Evolutionary conservation across 140 eudicot species (phyloP).

Genomic region (Cichorium intybus): DNA sequence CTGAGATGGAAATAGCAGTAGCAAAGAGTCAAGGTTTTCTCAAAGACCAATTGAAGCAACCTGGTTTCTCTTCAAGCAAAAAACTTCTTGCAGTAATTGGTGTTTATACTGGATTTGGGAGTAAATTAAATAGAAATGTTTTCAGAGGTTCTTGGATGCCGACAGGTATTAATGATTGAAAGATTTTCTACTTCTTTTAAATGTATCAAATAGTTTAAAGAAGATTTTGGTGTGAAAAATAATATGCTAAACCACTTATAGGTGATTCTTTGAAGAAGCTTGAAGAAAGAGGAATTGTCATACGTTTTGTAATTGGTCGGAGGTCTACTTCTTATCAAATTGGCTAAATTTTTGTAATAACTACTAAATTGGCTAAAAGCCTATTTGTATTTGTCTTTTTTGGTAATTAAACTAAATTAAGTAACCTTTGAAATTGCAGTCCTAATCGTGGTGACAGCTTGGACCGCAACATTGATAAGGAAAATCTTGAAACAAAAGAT

Average conservation of each 20-base stretch:
- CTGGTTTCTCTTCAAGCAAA: constrained; percentile 43
- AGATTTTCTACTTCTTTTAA: not conserved
- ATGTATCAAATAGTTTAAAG: too few species aligned
- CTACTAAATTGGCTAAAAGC: not conserved
- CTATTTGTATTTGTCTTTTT: not conserved
- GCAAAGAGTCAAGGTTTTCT: constrained; percentile 98
- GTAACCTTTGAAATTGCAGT: constrained; percentile 39
- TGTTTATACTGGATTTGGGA: constrained; percentile 85
- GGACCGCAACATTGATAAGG: constrained; percentile 92
- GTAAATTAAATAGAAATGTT: constrained; percentile 63
- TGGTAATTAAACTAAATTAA: constrained; percentile 8
- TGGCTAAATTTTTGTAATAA: not conserved
- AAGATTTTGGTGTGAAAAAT: too few species aligned
- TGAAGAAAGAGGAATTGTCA: constrained; percentile 87
- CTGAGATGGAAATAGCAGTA: constrained; percentile 87
- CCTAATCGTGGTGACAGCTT: constrained; percentile 98
- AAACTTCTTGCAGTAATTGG: constrained; percentile 88
- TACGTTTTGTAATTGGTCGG: constrained; percentile 96
- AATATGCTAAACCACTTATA: constrained; percentile 25
- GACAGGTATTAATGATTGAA: constrained; percentile 23
- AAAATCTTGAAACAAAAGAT: constrained; percentile 70
- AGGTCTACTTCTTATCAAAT: constrained; percentile 48
- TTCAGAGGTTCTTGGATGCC: constrained; percentile 92
- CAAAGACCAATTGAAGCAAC: constrained; percentile 41
- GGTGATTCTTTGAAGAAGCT: constrained; percentile 81